Evolutionary conservation across 2,329 filamentous ascomycete genomes (phyloP).

Genomic region (Trichoderma cornu-damae): DNA sequence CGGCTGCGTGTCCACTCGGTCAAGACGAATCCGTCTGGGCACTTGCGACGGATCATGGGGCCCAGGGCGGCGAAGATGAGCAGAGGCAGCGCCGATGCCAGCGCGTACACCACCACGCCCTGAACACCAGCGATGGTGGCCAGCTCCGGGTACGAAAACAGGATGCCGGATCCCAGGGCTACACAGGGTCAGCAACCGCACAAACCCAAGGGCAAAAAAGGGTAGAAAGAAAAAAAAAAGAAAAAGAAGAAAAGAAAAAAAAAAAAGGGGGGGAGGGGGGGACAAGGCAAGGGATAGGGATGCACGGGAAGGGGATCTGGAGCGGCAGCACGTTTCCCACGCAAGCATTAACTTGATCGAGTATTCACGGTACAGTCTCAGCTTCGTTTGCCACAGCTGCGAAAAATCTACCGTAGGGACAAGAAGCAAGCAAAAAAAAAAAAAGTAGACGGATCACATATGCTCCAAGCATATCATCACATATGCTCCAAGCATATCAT

Average conservation of each 20-base stretch:
- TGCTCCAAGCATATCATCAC: not conserved
- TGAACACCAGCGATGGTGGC: slow-evolving; percentile 75
- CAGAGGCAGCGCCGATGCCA: slow-evolving; percentile 66
- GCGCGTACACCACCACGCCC: slow-evolving; percentile 69
- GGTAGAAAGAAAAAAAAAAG: no score
- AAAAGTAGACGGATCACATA: not conserved
- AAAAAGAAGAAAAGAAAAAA: no score
- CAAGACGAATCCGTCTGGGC: slow-evolving; percentile 76
- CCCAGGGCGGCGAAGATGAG: slow-evolving; percentile 70
- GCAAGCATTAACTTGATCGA: slow-evolving; percentile 99
- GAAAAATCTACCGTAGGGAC: slow-evolving; percentile 38
- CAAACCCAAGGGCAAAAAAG: no score
- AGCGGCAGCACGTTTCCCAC: slow-evolving; percentile 97
- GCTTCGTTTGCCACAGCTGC: slow-evolving; percentile 56
- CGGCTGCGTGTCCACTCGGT: slow-evolving; percentile 80
- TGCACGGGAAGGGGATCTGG: slow-evolving; percentile 37
- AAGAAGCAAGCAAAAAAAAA: not conserved
- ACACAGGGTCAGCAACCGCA: slow-evolving; percentile 41
- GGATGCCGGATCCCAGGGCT: slow-evolving; percentile 79
- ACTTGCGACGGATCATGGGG: slow-evolving; percentile 72
- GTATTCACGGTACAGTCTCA: slow-evolving; percentile 95
- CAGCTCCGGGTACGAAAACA: slow-evolving; percentile 78
- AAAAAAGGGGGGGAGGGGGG: no score
- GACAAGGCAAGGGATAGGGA: slow-evolving; percentile 23
- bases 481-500: not conserved